These are phyloP conservation scores for Catenaria anguillulae DNA, from an alignment of 371 early-diverging fungal species.

Conservation along the genomic window DNA sequence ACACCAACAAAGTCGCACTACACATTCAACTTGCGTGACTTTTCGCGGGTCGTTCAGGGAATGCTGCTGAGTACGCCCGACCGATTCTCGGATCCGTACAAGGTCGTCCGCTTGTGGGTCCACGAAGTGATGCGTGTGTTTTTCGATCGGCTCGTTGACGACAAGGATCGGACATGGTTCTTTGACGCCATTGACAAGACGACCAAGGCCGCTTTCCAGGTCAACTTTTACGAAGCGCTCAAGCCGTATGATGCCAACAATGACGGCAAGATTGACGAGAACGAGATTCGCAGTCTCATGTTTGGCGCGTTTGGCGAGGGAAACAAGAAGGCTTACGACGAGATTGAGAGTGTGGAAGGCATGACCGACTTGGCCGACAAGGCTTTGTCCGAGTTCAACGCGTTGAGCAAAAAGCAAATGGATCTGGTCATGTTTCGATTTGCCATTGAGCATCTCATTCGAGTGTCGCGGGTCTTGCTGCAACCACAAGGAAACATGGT, in stretches of 20 bases:
- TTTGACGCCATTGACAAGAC: constrained; percentile 28
- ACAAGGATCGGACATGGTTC: constrained; percentile 16
- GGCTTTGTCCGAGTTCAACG: constrained; percentile 36
- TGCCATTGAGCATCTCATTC: constrained; percentile 38
- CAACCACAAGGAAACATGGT: constrained; percentile 38
- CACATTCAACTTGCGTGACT: constrained; percentile 41
- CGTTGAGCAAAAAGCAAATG: constrained; percentile 32
- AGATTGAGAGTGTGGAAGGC: constrained; percentile 22
- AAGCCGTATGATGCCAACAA: constrained; percentile 29
- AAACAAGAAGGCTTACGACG: constrained; percentile 24
- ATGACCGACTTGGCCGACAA: constrained; percentile 28
- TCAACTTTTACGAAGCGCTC: constrained; percentile 23
- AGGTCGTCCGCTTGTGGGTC: constrained; percentile 32
- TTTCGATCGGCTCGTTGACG: constrained; percentile 37
- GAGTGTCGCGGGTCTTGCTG: constrained; percentile 38
- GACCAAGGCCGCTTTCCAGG: constrained; percentile 13
- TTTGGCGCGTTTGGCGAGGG: constrained; percentile 16
- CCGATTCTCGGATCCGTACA: constrained; percentile 23
- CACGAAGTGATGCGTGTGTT: constrained; percentile 41
- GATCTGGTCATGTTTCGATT: constrained; percentile 40
- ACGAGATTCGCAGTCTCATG: constrained; percentile 32
- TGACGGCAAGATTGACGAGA: constrained; percentile 26
- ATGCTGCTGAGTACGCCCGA: constrained; percentile 27
- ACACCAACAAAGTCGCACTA: constrained; percentile 44
- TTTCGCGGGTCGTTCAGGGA: constrained; percentile 36